Evolutionary conservation across 1,284 basidiomycete species (phyloP), one percentile per base, ranked within the genome.

Genomic region (Flammula alnicola): DNA sequence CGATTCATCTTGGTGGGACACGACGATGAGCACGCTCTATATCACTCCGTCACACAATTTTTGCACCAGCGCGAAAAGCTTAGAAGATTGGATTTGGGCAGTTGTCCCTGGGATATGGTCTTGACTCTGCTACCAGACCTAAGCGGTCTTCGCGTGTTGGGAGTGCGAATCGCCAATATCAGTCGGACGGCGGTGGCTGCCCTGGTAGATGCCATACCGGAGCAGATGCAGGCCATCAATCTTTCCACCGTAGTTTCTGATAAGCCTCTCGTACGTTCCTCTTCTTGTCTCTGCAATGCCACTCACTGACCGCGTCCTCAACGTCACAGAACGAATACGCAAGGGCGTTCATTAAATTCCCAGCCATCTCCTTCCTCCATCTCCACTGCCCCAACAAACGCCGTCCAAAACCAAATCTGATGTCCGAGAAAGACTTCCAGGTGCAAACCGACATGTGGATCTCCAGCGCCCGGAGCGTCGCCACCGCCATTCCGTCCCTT

Each of bases 51-150:
- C 4, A 73, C 73, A 0, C 75, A 75, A 49, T 84, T 86, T 59
- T 59, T 86, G 17, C 69, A 72, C 14, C 63, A 71, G 23, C 68
- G 83, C 20, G 70, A 68, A 43, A 71, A 67, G 38, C 63, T 86
- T 29, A 62, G 82, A 37, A 66, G 79, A 31, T 68, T 87, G 16
- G 83, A 86, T 63, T 66, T 86, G 26, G 83, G 83, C 2, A 73
- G 66, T 52, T 86, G 84, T 60, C 82, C 83, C 1, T 85, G 80
- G 79, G 81, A 84, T 31, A 63, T 84, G 19, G 77, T 81, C 11
- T 66, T 72, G 9, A 67, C 66, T 12, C 64, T 85, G 10, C 63
- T 86, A 7, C 78, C 79, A 0, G 76, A 75, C 17, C 66, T 85
- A 19, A 65, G 58, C 1, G 72, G 73, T 11, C 63, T 86, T 45